phyloP scores from a whole-genome alignment of 441 rosid species.

The Eugenia klotzschiana region DNA sequence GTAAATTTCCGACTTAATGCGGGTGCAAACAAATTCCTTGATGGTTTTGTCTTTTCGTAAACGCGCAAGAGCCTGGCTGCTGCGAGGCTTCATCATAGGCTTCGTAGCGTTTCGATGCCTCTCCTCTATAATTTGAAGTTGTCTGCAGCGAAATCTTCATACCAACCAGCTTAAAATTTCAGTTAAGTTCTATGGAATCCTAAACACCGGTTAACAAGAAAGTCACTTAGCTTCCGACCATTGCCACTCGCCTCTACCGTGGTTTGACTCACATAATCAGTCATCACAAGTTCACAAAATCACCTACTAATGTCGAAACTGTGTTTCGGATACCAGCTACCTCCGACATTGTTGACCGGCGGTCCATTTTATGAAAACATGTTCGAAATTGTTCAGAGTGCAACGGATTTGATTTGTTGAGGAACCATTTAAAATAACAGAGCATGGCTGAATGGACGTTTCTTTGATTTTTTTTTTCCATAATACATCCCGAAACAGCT shows the following conservation, averaged over 20 bases:
- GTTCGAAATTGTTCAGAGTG: neutral
- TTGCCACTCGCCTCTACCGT: neutral
- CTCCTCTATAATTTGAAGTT: neutral
- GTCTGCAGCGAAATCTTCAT: neutral
- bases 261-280: neutral
- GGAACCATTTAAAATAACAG: neutral
- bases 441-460: neutral
- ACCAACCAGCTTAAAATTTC: neutral
- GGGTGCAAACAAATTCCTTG: slow-evolving; percentile 56
- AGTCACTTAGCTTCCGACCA: neutral
- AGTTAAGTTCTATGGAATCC: neutral
- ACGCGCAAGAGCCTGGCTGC: too few species aligned
- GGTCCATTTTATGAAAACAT: neutral
- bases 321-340: neutral
- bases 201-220: neutral
- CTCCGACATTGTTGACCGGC: neutral
- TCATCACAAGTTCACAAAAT: neutral
- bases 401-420: neutral
- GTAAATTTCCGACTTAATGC: slow-evolving; percentile 65
- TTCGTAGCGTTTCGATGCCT: neutral
- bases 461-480: too few species aligned
- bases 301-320: neutral
- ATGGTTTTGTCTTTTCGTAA: slow-evolving; percentile 2
- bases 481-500: neutral
- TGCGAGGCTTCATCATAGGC: too few species aligned